Conservation (phyloP, 1,284 basidiomycete species). For the Apiotrichum akiyoshidainum region DNA sequence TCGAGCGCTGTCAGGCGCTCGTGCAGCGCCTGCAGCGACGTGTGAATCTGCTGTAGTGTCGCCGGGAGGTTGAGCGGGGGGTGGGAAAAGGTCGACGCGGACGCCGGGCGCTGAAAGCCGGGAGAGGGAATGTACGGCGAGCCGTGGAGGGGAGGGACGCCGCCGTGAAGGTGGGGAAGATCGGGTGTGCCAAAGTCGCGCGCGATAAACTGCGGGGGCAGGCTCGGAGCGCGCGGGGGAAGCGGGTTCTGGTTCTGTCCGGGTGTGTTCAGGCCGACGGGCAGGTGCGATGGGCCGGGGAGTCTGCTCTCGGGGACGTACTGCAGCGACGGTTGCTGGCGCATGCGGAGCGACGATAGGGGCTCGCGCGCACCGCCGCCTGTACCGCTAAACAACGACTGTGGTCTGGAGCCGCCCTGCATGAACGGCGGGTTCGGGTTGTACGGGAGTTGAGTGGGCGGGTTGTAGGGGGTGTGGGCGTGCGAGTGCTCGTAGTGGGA, state of each 20-base stretch:
- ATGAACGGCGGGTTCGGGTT: background rate
- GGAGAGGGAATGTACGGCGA: constrained; percentile 15
- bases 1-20: constrained; percentile 81
- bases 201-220: constrained; percentile 7
- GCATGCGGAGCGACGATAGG: constrained; percentile 4
- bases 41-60: constrained; percentile 58
- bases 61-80: constrained; percentile 33
- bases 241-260: background rate
- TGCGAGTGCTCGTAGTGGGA: background rate
- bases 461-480: background rate
- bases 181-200: constrained; percentile 36
- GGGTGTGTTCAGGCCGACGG: background rate
- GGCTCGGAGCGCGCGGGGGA: constrained; percentile 6
- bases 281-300: constrained; percentile 1
- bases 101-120: constrained; percentile 29
- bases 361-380: constrained; percentile 12
- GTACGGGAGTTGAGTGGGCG: background rate
- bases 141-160: constrained; percentile 7
- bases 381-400: constrained; percentile 13
- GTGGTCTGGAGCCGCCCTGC: constrained; percentile 8
- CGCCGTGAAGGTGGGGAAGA: constrained; percentile 6
- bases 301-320: constrained; percentile 11
- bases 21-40: constrained; percentile 80
- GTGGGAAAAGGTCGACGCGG: constrained; percentile 48
- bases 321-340: constrained; percentile 1